phyloP scores from a whole-genome alignment of 805 yeast genomes.

The Candida pini region DNA sequence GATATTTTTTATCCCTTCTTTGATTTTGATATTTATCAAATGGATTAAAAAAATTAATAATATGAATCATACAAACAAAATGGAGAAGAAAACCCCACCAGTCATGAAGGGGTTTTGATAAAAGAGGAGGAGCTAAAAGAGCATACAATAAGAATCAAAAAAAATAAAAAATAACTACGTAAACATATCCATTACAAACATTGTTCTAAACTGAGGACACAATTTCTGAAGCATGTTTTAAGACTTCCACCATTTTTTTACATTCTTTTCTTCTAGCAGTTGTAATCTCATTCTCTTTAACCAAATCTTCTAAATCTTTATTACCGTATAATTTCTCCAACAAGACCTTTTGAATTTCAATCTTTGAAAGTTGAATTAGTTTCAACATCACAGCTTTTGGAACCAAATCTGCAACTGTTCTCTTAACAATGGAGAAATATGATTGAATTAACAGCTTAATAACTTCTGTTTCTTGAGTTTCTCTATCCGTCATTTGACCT shows the following conservation, averaged over 20 bases:
- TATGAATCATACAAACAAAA: too few relatives aligned
- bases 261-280: slow-evolving; percentile 95
- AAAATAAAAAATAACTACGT: slow-evolving; percentile 1
- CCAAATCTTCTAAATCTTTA: slow-evolving; percentile 67
- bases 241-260: slow-evolving; percentile 88
- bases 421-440: slow-evolving; percentile 86
- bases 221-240: slow-evolving; percentile 84
- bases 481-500: slow-evolving; percentile 90
- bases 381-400: slow-evolving; percentile 96
- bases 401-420: slow-evolving; percentile 87
- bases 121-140: too few relatives aligned
- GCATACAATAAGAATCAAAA: not conserved
- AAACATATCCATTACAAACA: not conserved
- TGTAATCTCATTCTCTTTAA: slow-evolving; percentile 88
- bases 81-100: too few relatives aligned
- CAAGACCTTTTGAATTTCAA: slow-evolving; percentile 84
- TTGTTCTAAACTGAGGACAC: slow-evolving; percentile 57
- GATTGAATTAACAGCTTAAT: slow-evolving; percentile 87
- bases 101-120: too few relatives aligned
- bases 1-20: too few relatives aligned
- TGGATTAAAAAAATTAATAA: too few relatives aligned
- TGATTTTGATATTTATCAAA: too few relatives aligned
- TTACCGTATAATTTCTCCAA: slow-evolving; percentile 80
- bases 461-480: slow-evolving; percentile 94
- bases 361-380: slow-evolving; percentile 76